Evolutionary conservation across 2,329 filamentous ascomycete genomes (phyloP).

Genomic region (Aspergillus ustus): DNA sequence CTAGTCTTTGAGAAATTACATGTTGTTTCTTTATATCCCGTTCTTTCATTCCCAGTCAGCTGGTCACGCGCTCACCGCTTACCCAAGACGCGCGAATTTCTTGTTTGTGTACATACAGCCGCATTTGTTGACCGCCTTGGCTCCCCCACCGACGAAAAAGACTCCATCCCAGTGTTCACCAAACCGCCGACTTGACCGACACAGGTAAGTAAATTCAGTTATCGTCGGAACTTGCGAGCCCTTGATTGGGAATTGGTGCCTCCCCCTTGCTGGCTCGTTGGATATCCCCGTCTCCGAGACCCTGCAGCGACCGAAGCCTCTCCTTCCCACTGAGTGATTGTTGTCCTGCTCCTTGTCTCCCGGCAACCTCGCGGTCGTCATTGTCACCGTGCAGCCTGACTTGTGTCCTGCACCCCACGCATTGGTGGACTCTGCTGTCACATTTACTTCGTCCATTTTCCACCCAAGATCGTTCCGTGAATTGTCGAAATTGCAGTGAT

Average conservation of each 20-base stretch:
- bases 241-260: conserved; percentile 10
- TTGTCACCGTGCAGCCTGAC: conserved; percentile 18
- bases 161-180: conserved; percentile 52
- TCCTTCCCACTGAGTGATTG: conserved; percentile 19
- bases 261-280: conserved; percentile 7
- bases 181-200: conserved; percentile 30
- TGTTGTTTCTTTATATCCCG: not conserved
- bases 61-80: conserved; percentile 37
- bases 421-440: conserved; percentile 14
- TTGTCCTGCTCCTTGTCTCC: conserved; percentile 24
- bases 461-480: conserved; percentile 7
- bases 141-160: conserved; percentile 48
- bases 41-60: conserved; percentile 7
- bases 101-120: conserved; percentile 40
- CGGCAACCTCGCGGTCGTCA: conserved; percentile 22
- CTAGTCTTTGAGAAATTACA: not conserved
- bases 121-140: conserved; percentile 48
- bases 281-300: not conserved
- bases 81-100: conserved; percentile 31
- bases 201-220: conserved; percentile 16
- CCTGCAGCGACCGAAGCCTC: conserved; percentile 17
- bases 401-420: conserved; percentile 20
- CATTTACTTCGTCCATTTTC: not conserved
- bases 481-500: not conserved
- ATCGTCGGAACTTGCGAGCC: conserved; percentile 1